Percentiles rank a stretch among this genome's conserved stretches.
phyloP scores from a whole-genome alignment of 139 green algal species.

The Coccomyxa sp. region DNA sequence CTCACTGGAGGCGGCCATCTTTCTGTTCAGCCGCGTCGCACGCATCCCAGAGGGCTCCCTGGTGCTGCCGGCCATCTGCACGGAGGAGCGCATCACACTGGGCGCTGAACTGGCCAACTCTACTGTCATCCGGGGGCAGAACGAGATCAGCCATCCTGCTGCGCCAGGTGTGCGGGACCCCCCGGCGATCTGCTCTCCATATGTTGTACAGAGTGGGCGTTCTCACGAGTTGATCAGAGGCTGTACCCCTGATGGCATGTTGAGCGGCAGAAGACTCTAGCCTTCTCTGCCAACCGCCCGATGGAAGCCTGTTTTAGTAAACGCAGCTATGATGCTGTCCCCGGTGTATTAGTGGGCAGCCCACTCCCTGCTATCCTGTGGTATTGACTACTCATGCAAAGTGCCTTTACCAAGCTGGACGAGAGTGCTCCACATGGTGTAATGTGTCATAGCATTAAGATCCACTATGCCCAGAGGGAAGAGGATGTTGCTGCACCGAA shows the following conservation, averaged over 20 bases:
- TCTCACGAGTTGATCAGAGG: background rate
- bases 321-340: too few species aligned
- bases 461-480: too few species aligned
- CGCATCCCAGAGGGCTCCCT: constrained; percentile 60
- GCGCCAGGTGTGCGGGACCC: background rate
- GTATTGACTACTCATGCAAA: too few species aligned
- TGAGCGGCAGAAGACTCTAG: too few species aligned
- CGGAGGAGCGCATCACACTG: constrained; percentile 91
- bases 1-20: constrained; percentile 95
- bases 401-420: too few species aligned
- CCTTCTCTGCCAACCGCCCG: too few species aligned
- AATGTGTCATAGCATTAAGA: too few species aligned
- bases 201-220: background rate
- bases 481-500: too few species aligned
- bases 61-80: constrained; percentile 90
- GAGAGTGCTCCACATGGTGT: too few species aligned
- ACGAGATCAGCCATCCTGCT: constrained; percentile 91
- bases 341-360: too few species aligned
- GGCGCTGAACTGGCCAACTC: constrained; percentile 91
- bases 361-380: too few species aligned
- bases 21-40: constrained; percentile 85
- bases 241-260: background rate
- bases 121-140: constrained; percentile 87
- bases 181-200: background rate
- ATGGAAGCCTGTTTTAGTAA: too few species aligned